phyloP scores from a whole-genome alignment of 306 rosid genomes.

The Cucurbita moschata region DNA sequence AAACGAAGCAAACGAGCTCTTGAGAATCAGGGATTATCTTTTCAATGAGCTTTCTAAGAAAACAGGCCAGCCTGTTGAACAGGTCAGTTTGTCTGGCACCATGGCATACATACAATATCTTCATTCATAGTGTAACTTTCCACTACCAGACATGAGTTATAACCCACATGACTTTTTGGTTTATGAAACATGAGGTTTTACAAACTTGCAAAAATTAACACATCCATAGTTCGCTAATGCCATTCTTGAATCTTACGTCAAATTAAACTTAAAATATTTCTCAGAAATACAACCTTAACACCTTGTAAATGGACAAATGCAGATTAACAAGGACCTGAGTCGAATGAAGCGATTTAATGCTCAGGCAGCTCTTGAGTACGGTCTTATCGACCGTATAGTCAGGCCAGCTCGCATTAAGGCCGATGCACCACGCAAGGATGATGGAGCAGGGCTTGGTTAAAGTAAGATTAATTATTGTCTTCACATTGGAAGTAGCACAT shows the following conservation, averaged over 20 bases:
- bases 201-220: not conserved
- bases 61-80: conserved; percentile 84
- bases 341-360: conserved; percentile 58
- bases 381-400: conserved; percentile 63
- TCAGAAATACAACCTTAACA: not conserved
- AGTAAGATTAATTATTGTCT: not conserved
- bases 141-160: not conserved
- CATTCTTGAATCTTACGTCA: not conserved
- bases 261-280: not conserved
- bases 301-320: conserved; percentile 17
- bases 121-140: not conserved
- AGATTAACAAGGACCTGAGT: conserved; percentile 56
- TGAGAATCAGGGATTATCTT: conserved; percentile 71
- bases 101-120: conserved; percentile 8
- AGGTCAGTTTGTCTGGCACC: conserved; percentile 34
- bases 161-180: not conserved
- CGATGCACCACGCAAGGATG: conserved; percentile 56
- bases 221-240: not conserved
- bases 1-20: conserved; percentile 84
- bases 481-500: not conserved
- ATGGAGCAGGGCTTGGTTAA: conserved; percentile 70
- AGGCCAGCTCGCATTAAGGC: conserved; percentile 80
- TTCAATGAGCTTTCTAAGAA: conserved; percentile 48
- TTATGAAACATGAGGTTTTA: not conserved
- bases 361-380: conserved; percentile 84